Base-by-base conservation (phyloP, 2,329 filamentous ascomycete species). In the Magnaporthiopsis incrustans region DNA sequence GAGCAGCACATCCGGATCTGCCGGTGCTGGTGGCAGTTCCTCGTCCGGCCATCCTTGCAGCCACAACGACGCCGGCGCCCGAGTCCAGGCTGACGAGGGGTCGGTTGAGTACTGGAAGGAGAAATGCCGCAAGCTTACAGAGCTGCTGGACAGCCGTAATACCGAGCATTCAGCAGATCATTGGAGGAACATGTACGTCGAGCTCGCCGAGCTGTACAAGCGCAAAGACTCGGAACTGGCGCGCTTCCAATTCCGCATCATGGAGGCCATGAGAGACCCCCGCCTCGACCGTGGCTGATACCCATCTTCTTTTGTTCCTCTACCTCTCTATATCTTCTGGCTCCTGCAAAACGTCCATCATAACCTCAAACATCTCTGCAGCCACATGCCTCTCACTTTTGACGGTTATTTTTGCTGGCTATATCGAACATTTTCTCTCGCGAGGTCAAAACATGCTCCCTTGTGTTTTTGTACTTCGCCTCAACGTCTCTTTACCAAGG, bases 131-230 rank as follows among this genome's bases (percentile, higher is more conserved):
- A 81, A 85, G 64, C 77, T 90, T 68, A 80, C 88, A 70, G 81
- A 82, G 57, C 80, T 82, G 14, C n/a, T 82, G 66, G 80, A 89
- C 69, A 81, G 80, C 70, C 82, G 84, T 65, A 81, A 82, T 65
- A 85, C 88, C 27, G 65, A 64, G 44, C 66, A 77, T 60, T 70
- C 73, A 6, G 76, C 75, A 3, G 76, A 74, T 57, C 73, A 78
- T 60, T 84, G 83, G 83, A 79, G 82, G 71, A 73, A 73, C 60
- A 83, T 78, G 66, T 86, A 87, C 67, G 76, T 76, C 58, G 81
- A 85, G 64, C 77, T 90, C 68, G 81, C 88, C 70, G 81, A 82
- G 57, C 80, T 82, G 66, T 80, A 90, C 69, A 81, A 80, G 70
- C 82, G 84, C 65, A 81, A 82, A 65, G 85, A 89, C 69, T 80